Evolutionary conservation across 345 rosid species (phyloP).

Genomic region (Kandelia obovata): DNA sequence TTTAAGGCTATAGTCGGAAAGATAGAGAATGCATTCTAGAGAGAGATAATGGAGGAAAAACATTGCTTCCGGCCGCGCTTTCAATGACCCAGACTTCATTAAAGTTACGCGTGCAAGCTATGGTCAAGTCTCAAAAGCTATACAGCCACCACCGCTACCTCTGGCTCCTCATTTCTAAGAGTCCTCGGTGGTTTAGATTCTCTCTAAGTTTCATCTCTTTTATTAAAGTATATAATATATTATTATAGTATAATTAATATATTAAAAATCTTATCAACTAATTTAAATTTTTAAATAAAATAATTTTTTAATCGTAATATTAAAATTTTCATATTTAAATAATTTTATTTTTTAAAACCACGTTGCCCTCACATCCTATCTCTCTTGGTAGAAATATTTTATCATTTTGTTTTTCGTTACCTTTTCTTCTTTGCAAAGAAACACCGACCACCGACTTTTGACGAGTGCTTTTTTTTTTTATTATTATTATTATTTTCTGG

Average conservation of each 20-base stretch:
- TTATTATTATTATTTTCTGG: neutral
- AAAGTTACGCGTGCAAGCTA: slow-evolving; percentile 87
- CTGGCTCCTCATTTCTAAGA: slow-evolving; percentile 30
- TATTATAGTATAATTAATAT: no score
- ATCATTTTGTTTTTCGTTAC: neutral
- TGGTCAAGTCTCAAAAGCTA: slow-evolving; percentile 19
- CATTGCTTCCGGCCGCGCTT: slow-evolving; percentile 65
- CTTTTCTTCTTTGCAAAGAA: slow-evolving; percentile 17
- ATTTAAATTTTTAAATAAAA: no score
- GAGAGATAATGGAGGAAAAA: slow-evolving; percentile 8
- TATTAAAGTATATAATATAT: neutral
- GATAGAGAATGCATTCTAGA: slow-evolving; percentile 10
- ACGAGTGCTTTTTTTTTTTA: neutral
- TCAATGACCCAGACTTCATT: slow-evolving; percentile 39
- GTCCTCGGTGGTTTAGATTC: slow-evolving; percentile 47
- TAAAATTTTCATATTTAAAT: no score
- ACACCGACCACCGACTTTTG: slow-evolving; percentile 3
- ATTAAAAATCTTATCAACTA: no score
- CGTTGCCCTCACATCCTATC: neutral
- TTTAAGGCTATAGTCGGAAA: slow-evolving; percentile 24
- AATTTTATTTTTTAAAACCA: neutral
- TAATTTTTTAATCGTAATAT: no score
- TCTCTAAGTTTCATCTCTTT: slow-evolving; percentile 32
- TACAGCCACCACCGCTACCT: slow-evolving; percentile 1
- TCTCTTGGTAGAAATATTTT: slow-evolving; percentile 3